Evolutionary conservation across 2,329 filamentous ascomycete species (phyloP).

Genomic region (Dactylonectria estremocensis): DNA sequence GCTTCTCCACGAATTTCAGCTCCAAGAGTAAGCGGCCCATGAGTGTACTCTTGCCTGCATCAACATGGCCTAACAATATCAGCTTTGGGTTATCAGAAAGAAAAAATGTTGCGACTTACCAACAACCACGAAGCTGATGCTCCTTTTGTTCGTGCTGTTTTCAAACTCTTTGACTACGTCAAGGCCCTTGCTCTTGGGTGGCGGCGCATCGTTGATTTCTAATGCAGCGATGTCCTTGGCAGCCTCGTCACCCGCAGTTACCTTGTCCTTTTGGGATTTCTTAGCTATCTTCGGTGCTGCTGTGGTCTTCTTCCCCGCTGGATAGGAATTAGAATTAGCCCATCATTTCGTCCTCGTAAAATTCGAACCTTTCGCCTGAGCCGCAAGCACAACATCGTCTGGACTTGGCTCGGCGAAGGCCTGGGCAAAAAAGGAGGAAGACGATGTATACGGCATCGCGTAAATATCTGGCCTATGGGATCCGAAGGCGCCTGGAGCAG

Average conservation of each 20-base stretch:
- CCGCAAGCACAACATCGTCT: slow-evolving; percentile 89
- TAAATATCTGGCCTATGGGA: slow-evolving; percentile 52
- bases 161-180: slow-evolving; percentile 88
- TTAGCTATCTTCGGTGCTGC: slow-evolving; percentile 55
- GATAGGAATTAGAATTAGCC: slow-evolving; percentile 67
- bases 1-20: slow-evolving; percentile 87
- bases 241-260: slow-evolving; percentile 41
- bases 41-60: slow-evolving; percentile 96
- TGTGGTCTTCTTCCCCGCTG: slow-evolving; percentile 69
- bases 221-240: slow-evolving; percentile 52
- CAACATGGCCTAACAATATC: slow-evolving; percentile 82
- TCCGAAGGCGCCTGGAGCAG: slow-evolving; percentile 52
- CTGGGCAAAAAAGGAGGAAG: slow-evolving; percentile 66
- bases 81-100: not conserved
- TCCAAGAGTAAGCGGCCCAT: slow-evolving; percentile 97
- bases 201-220: slow-evolving; percentile 67
- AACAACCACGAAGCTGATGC: slow-evolving; percentile 92
- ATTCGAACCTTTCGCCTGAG: slow-evolving; percentile 90
- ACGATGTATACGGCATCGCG: slow-evolving; percentile 66
- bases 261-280: slow-evolving; percentile 58
- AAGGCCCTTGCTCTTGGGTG: slow-evolving; percentile 82
- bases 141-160: slow-evolving; percentile 82
- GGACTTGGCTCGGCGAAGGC: slow-evolving; percentile 90
- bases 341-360: slow-evolving; percentile 65
- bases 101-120: slow-evolving; percentile 67